Base-by-base conservation (phyloP, 2,329 filamentous ascomycete species). In the Pestalotiopsis sp. region DNA sequence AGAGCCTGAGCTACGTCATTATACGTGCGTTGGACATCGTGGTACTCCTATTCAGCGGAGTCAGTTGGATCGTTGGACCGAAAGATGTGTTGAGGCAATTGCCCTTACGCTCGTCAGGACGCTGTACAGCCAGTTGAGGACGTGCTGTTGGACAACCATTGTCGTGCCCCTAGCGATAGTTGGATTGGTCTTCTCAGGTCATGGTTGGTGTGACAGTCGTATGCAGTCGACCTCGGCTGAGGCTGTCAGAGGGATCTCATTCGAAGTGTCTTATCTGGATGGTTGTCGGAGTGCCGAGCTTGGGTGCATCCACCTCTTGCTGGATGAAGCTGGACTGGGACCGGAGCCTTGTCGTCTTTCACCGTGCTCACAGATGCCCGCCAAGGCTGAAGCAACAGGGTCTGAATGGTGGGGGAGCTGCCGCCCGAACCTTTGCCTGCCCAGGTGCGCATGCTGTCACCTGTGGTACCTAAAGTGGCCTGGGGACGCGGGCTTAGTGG, bases 101-200 rank as follows among this genome's bases (percentile, higher is more conserved):
- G 68, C 68, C 74, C 84, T 63, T 83, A 94, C 92, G 75, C 90
- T 93, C 57, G 92, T 93, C 69, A 98, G 83, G 68, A 97, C 91
- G 82, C 93, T 96, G 83, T 97, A 97, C 5, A 98, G 90, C 95
- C 95, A 98, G 83, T 94, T 95, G 77, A 98, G 86, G 70, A 97
- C 92, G 83, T 94, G 93, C 81, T 97, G 94, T 76, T 93, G 92
- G 78, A 97, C 93, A 75, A 91, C 89, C 86, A 90, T 90, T 69
- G 77, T 83, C 77, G 65, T 56, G 68, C 68, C 69, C 68, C 56
- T 23, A 17, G 52, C 65, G 7, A 66, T 13, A 17, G 11, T 36
- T 4, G n/a, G n/a, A 65, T 65, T 12, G 40, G 20, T 36, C 38
- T n/a, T 20, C 7, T 65, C 62, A 65, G 23, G 57, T 27, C 57